These are phyloP conservation scores for Picochlorum sp. DNA, from an alignment of 139 green algal genomes.

Conservation along the genomic window DNA sequence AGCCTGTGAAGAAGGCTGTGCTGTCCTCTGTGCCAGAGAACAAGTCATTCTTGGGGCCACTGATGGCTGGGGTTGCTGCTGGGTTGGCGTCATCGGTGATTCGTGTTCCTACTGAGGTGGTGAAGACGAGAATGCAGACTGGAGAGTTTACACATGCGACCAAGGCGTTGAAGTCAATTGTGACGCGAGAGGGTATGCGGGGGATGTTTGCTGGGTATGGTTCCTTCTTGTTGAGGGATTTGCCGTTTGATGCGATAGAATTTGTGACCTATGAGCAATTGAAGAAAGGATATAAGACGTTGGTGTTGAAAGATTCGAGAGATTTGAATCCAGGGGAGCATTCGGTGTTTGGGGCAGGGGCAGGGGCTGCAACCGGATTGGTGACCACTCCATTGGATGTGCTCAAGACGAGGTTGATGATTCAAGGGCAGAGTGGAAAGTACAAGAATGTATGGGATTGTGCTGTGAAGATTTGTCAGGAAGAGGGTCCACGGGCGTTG, in stretches of 20 bases:
- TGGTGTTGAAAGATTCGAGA: constrained; percentile 22
- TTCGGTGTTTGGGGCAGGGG: constrained; percentile 58
- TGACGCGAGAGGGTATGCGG: constrained; percentile 61
- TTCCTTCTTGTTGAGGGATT: constrained; percentile 94
- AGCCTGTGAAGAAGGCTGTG: constrained; percentile 74
- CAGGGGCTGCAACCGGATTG: constrained; percentile 73
- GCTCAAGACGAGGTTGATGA: constrained; percentile 91
- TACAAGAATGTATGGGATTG: constrained; percentile 53
- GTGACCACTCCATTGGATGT: constrained; percentile 88
- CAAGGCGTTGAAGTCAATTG: constrained; percentile 61
- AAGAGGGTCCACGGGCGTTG: constrained; percentile 78
- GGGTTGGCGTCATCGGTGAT: constrained; percentile 77
- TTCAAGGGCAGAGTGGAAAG: constrained; percentile 52
- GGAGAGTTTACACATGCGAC: constrained; percentile 54
- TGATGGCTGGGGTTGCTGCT: constrained; percentile 55
- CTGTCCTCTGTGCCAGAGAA: constrained; percentile 32
- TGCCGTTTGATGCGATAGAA: constrained; percentile 98
- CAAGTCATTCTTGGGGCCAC: constrained; percentile 36
- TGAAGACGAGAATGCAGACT: constrained; percentile 94
- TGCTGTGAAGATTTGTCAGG: constrained; percentile 50
- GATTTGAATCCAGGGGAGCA: constrained; percentile 61
- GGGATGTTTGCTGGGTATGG: constrained; percentile 92
- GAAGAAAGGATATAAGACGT: constrained; percentile 30
- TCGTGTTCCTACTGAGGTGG: constrained; percentile 93
- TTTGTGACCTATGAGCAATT: constrained; percentile 87